These are phyloP conservation scores for Metschnikowia sp. DNA, from an alignment of 805 yeast genomes.

Conservation along the genomic window DNA sequence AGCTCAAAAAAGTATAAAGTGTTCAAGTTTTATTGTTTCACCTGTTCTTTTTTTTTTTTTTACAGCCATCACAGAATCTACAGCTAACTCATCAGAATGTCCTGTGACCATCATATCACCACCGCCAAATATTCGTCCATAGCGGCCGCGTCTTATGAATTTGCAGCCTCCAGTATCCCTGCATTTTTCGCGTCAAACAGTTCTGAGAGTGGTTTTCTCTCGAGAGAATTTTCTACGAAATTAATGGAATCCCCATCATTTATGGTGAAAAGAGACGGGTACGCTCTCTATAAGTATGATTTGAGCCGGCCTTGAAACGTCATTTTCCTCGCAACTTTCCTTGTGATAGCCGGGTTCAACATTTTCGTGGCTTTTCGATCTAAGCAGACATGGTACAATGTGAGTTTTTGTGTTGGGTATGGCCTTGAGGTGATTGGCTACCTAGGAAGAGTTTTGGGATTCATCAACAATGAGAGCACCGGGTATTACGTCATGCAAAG, in stretches of 20 bases:
- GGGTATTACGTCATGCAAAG: slow-evolving; percentile 30
- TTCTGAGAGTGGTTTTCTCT: too few relatives aligned
- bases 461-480: slow-evolving; percentile 21
- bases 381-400: slow-evolving; percentile 38
- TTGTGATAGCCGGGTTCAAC: slow-evolving; percentile 23
- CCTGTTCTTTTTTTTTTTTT: too few relatives aligned
- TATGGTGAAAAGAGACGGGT: slow-evolving; percentile 21
- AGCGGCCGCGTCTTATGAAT: too few relatives aligned
- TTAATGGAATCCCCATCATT: background rate
- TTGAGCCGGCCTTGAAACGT: slow-evolving; percentile 31
- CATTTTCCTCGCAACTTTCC: slow-evolving; percentile 28
- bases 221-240: background rate
- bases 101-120: too few relatives aligned
- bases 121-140: too few relatives aligned
- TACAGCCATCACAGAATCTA: too few relatives aligned
- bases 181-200: too few relatives aligned
- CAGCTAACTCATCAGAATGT: too few relatives aligned
- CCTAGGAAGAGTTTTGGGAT: slow-evolving; percentile 33
- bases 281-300: slow-evolving; percentile 18
- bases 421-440: slow-evolving; percentile 37
- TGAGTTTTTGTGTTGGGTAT: slow-evolving; percentile 35
- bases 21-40: too few relatives aligned
- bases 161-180: too few relatives aligned
- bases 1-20: too few relatives aligned
- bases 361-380: slow-evolving; percentile 28